phyloP scores from a whole-genome alignment of 2,329 filamentous ascomycete genomes.

The Colletotrichum sojae region DNA sequence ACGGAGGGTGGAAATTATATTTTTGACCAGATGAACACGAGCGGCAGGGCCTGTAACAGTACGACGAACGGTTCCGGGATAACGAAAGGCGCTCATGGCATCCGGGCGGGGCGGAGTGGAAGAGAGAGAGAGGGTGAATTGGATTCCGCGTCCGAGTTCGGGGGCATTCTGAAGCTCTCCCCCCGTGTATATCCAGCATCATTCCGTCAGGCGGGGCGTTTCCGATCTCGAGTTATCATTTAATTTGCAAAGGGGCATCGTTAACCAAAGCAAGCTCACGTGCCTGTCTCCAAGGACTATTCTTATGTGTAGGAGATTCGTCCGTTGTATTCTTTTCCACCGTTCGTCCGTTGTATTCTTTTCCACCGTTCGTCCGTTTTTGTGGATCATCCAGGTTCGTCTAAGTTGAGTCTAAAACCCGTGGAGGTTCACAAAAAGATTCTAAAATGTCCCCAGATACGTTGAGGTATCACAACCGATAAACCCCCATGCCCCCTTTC shows the following conservation, averaged over 20 bases:
- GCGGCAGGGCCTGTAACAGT: conserved; percentile 35
- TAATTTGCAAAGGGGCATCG: conserved; percentile 22
- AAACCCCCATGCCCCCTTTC: conserved; percentile 10
- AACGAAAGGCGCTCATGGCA: conserved; percentile 34
- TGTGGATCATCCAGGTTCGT: conserved; percentile 33
- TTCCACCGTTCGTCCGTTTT: not conserved
- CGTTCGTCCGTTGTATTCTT: conserved; percentile 7
- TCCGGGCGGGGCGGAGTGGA: conserved; percentile 8
- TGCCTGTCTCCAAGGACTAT: not conserved
- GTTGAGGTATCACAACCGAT: conserved; percentile 47
- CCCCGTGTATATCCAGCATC: conserved; percentile 40
- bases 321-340: not conserved
- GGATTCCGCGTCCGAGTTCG: conserved; percentile 18
- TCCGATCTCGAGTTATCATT: conserved; percentile 11
- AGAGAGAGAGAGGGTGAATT: not conserved
- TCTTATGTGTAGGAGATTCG: not conserved
- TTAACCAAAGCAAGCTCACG: not conserved
- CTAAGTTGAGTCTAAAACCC: conserved; percentile 45
- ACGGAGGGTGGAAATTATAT: not conserved
- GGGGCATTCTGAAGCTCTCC: too few species aligned
- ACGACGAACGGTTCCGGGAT: conserved; percentile 17
- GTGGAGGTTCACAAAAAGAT: conserved; percentile 37
- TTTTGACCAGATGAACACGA: conserved; percentile 8
- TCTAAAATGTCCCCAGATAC: conserved; percentile 40
- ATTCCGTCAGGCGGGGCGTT: conserved; percentile 38